Base-by-base conservation (phyloP, 2,329 filamentous ascomycete genomes). In the Trematosphaeria pertusa region DNA sequence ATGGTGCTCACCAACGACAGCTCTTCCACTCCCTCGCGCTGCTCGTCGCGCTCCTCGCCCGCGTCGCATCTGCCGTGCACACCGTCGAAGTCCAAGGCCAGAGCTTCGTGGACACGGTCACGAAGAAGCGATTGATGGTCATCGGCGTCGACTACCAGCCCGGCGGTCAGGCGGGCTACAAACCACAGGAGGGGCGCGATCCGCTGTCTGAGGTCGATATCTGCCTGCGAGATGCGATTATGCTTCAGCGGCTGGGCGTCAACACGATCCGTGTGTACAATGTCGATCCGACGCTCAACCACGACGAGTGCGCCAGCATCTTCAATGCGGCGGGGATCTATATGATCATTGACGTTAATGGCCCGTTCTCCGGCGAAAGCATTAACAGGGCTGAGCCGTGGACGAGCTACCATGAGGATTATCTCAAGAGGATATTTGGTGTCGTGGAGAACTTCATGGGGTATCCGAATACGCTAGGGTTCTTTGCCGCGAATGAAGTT, bases 231-330 rank as follows among this genome's bases (percentile, higher is more conserved):
- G 84, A 87, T 74, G 84, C 84, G 14, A 80, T 81, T 17, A 72
- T 87, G 35, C 82, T 87, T 75, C 84, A 87, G 71, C 71, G 75
- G 49, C 72, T 87, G 39, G 84, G 84, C 67, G 79, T 84, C 56
- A 87, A 87, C 70, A 84, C 83, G 7, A 83, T 87, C 57, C 82
- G 84, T 48, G 78, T 83, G 43, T 87, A 87, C 78, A 86, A 86
- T 65, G 70, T 87, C 51, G 78, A 83, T 52, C 82, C 83, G 14
- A 72, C 73, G 2, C 66, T 82, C 46, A 80, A 86, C 68, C 84
- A 87, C 70, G 80, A 84, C 54, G 73, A 80, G 48, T 87, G 84
- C 64, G 81, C 78, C 48, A 82, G 78, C 50, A 85, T 86, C 70
- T 86, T 87, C 78, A 85, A 86, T 60, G 77, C 78, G 2, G 83